phyloP scores from a whole-genome alignment of 2,329 filamentous ascomycete genomes.

The Trichoderma harzianum region DNA sequence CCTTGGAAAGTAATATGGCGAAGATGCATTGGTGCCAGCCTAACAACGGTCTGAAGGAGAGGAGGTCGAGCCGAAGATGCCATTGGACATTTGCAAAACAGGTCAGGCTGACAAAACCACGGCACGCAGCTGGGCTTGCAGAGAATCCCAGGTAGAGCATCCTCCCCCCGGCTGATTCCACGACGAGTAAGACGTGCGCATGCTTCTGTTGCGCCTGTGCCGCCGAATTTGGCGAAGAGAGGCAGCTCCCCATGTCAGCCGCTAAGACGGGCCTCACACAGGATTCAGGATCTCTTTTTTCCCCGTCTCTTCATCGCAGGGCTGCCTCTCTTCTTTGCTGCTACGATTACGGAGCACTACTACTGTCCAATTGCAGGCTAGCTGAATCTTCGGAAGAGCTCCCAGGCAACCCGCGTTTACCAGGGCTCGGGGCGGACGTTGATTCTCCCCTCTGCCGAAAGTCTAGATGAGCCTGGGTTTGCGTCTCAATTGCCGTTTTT shows the following conservation, averaged over 20 bases:
- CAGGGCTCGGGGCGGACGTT: neutral
- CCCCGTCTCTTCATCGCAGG: neutral
- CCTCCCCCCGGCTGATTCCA: neutral
- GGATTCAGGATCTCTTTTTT: conserved; percentile 2
- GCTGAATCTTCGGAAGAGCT: conserved; percentile 9
- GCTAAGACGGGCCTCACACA: conserved; percentile 4
- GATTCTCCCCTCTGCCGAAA: neutral
- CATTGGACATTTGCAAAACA: neutral
- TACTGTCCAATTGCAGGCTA: neutral
- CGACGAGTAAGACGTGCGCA: conserved; percentile 7
- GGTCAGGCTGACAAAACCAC: conserved; percentile 4
- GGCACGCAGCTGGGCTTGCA: conserved; percentile 1
- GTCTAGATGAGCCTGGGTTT: neutral
- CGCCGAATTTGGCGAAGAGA: conserved; percentile 15
- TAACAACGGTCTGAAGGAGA: neutral
- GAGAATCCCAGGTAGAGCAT: neutral
- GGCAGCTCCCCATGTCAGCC: conserved; percentile 11
- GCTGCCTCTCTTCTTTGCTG: neutral
- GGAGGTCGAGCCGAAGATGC: neutral
- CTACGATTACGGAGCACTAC: neutral
- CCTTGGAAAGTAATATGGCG: neutral
- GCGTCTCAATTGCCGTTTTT: neutral
- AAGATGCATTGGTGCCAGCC: neutral
- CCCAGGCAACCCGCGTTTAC: neutral
- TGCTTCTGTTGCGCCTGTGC: conserved; percentile 1